Conservation (phyloP, 2,329 filamentous ascomycete species). For the Colletotrichum somersetense region DNA sequence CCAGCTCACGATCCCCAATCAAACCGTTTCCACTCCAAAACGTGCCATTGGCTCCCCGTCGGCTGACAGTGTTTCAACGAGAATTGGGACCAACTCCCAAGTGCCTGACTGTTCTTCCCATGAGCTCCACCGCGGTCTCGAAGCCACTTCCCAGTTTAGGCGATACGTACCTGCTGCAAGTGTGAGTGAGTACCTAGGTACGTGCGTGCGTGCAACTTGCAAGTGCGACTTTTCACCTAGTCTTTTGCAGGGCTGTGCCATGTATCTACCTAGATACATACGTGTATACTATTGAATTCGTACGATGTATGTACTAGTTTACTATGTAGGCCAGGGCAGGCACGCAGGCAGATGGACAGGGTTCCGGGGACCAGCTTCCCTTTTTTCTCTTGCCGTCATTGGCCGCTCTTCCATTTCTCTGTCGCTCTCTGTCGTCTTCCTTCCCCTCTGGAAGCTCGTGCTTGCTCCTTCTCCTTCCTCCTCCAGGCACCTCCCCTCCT, state of each 20-base stretch:
- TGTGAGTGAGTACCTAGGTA: background rate
- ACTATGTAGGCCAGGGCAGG: too few relatives aligned
- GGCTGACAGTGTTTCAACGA: slow-evolving; percentile 39
- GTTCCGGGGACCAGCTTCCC: slow-evolving; percentile 12
- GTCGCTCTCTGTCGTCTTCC: background rate
- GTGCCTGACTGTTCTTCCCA: slow-evolving; percentile 29
- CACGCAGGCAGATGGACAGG: slow-evolving; percentile 10
- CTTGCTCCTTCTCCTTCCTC: too few relatives aligned
- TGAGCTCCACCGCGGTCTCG: slow-evolving; percentile 5
- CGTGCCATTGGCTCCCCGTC: slow-evolving; percentile 26
- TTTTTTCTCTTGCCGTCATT: background rate
- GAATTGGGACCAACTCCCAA: slow-evolving; percentile 36
- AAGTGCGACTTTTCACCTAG: background rate
- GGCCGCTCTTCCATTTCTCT: background rate
- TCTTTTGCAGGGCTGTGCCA: background rate
- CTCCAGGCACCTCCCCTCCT: background rate
- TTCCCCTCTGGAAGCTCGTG: too few relatives aligned
- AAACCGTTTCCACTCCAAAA: slow-evolving; percentile 39
- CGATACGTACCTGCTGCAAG: slow-evolving; percentile 23
- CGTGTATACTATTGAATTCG: too few relatives aligned
- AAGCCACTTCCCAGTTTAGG: slow-evolving; percentile 29
- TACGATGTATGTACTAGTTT: too few relatives aligned
- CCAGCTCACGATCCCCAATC: slow-evolving; percentile 33
- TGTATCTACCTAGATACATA: background rate
- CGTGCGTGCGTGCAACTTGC: slow-evolving; percentile 6